Percentiles rank a stretch among this genome's conserved stretches.
Evolutionary conservation across 2,329 filamentous ascomycete species (phyloP).

Genomic region (Zymoseptoria tritici): DNA sequence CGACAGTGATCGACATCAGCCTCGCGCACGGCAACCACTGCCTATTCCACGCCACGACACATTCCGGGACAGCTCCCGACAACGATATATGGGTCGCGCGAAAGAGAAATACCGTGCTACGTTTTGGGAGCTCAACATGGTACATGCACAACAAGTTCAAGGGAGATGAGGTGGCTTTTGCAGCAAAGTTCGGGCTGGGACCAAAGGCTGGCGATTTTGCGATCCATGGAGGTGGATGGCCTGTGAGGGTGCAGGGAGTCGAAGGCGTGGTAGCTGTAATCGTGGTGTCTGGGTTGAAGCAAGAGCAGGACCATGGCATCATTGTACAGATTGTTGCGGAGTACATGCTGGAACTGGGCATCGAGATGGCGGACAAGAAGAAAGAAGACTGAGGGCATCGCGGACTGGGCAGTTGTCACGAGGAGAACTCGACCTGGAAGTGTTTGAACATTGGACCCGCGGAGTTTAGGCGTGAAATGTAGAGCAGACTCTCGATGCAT

Average conservation of each 20-base stretch:
- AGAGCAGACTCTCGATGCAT: too few species aligned
- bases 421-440: not conserved
- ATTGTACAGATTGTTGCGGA: slow-evolving; percentile 62
- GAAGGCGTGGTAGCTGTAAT: slow-evolving; percentile 70
- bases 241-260: slow-evolving; percentile 63
- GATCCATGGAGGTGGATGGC: slow-evolving; percentile 70
- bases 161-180: slow-evolving; percentile 58
- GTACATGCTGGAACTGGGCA: slow-evolving; percentile 34
- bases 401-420: not conserved
- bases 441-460: not conserved
- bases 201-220: slow-evolving; percentile 55
- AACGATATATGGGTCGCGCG: slow-evolving; percentile 49
- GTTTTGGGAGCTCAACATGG: slow-evolving; percentile 66
- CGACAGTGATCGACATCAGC: slow-evolving; percentile 57
- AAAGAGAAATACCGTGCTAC: slow-evolving; percentile 64
- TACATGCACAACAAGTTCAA: slow-evolving; percentile 60
- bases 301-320: slow-evolving; percentile 69
- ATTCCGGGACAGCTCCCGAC: slow-evolving; percentile 61
- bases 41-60: slow-evolving; percentile 63
- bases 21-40: slow-evolving; percentile 44
- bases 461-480: too few species aligned
- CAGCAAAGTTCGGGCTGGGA: slow-evolving; percentile 56
- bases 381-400: slow-evolving; percentile 29
- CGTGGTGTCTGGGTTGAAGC: slow-evolving; percentile 67
- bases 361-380: slow-evolving; percentile 30